Conservation (phyloP, 176 grass and related monocot genomes). For the Eragrostis nindensis region DNA sequence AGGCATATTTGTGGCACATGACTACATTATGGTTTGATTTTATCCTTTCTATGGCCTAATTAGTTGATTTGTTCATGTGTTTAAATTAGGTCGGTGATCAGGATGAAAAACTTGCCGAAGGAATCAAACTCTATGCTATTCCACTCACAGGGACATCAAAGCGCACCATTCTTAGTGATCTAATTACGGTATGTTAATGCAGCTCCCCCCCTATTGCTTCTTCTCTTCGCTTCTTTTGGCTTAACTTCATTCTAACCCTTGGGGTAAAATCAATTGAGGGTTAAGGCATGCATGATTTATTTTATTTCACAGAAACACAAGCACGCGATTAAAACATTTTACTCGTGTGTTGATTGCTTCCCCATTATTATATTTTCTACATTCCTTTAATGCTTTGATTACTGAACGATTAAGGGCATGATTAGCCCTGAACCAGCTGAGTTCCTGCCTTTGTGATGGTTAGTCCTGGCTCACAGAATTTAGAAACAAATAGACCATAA, state of each 20-base stretch:
- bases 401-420: not conserved
- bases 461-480: not conserved
- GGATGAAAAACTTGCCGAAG: constrained; percentile 96
- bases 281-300: constrained; percentile 18
- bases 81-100: constrained; percentile 78
- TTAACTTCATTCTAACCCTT: constrained; percentile 3
- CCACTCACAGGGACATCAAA: constrained; percentile 81
- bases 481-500: not conserved
- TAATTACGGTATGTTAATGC: constrained; percentile 79
- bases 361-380: not conserved
- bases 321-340: not conserved
- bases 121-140: constrained; percentile 94
- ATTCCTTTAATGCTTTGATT: not conserved
- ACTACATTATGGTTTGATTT: not conserved
- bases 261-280: constrained; percentile 16
- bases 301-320: constrained; percentile 12
- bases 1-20: constrained; percentile 9
- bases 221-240: constrained; percentile 25
- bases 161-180: constrained; percentile 89
- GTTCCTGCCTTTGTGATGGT: not conserved
- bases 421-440: too few relatives aligned
- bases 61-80: constrained; percentile 20
- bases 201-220: not conserved
- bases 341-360: not conserved
- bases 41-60: not conserved